Evolutionary conservation across 2,329 filamentous ascomycete genomes (phyloP).

Genomic region (Pyricularia sp.): DNA sequence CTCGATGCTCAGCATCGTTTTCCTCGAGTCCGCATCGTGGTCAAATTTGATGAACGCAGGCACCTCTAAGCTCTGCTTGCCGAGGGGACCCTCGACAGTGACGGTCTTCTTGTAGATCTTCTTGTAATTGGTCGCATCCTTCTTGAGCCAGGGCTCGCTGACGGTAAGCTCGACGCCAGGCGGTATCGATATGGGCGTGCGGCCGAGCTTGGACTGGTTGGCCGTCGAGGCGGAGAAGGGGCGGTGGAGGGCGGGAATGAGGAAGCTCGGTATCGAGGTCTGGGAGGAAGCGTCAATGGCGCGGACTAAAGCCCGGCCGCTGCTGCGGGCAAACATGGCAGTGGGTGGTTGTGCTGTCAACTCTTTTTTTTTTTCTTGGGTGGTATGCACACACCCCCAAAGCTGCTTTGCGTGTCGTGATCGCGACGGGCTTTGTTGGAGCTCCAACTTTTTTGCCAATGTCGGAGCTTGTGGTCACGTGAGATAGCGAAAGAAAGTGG

Average conservation of each 20-base stretch:
- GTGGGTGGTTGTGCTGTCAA: neutral
- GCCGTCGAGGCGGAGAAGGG: constrained; percentile 60
- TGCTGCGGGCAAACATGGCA: constrained; percentile 52
- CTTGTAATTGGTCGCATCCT: constrained; percentile 45
- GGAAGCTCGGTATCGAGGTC: constrained; percentile 46
- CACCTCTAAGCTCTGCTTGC: constrained; percentile 65
- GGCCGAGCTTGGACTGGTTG: constrained; percentile 71
- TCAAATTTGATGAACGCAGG: constrained; percentile 64
- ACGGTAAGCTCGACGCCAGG: constrained; percentile 68
- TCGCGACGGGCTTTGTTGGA: neutral
- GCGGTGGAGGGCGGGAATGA: constrained; percentile 56
- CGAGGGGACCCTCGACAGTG: constrained; percentile 69
- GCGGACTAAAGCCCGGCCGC: constrained; percentile 46
- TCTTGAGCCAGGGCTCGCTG: constrained; percentile 44
- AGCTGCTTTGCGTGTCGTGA: neutral
- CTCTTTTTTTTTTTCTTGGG: neutral
- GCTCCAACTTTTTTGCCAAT: constrained; percentile 8
- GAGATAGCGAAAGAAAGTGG: constrained; percentile 1
- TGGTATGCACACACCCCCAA: neutral
- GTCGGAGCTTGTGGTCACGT: constrained; percentile 4
- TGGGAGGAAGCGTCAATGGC: constrained; percentile 32
- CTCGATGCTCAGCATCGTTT: constrained; percentile 55
- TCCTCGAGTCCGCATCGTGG: constrained; percentile 49
- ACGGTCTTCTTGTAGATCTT: constrained; percentile 53
- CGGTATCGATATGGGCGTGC: constrained; percentile 66